Base-by-base conservation (phyloP, 225 moss, liverwort and hornwort species). In the Pleurozium schreberi region DNA sequence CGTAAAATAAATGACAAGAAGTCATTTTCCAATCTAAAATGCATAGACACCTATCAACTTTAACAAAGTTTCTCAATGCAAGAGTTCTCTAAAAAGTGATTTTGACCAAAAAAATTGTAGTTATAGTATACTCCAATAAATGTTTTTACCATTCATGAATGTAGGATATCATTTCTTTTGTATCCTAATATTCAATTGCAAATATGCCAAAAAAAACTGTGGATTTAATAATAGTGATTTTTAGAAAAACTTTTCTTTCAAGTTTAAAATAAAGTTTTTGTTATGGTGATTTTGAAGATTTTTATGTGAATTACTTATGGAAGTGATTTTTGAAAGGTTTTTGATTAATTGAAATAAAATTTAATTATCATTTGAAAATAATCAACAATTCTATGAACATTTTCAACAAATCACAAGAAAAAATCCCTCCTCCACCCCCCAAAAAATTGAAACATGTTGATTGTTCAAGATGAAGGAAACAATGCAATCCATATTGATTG, bases 291-390 rank as follows among this genome's bases (percentile, higher is more conserved):
- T 40, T 69, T 25, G 25, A 25, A 2, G 14, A 8, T 40, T 69
- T 23, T 40, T 20, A n/a, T 69, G 6, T 42, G 13, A 23, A 25
- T 4, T 70, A 25, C 40, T 42, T 25, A 4, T 25, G 6, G 8
- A 26, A 70, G 25, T 42, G 40, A 25, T 70, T 42, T 25, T 40
- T 42, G 3, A 26, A 26, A 23, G 13, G 40, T 8, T 6, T 40
- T 26, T 14, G 8, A 42, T 1, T 70, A 26, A 1, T 70, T 26
- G 26, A 26, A 40, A 26, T 14, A 14, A 26, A 0, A 4, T 42
- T 26, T 14, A 70, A 7, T 42, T 14, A 70, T 0, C 1, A 42
- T 8, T 14, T 0, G 25, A 0, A 42, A 26, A 9, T n/a, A 70
- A 42, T 5, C 14, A 42, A 70, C 8, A 14, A 23, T 42, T 42